Evolutionary conservation across 2,329 filamentous ascomycete species (phyloP).

Genomic region (Aaosphaeria arxii): DNA sequence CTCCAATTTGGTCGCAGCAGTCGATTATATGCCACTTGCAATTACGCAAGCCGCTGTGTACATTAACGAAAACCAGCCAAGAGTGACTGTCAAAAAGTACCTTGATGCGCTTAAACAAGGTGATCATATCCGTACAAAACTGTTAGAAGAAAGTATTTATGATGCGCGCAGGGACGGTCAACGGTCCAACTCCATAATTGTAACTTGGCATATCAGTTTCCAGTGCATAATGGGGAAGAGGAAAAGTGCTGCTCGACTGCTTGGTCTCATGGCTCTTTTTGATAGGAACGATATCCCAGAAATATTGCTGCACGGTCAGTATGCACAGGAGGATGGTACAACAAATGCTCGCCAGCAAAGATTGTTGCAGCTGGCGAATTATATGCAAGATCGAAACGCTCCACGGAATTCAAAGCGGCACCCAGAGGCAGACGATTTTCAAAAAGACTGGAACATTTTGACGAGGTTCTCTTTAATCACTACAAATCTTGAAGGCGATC

Average conservation of each 20-base stretch:
- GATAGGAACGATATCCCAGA: constrained; percentile 13
- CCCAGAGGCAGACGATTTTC: constrained; percentile 7
- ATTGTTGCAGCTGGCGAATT: too few relatives aligned
- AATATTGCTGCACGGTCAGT: constrained; percentile 16
- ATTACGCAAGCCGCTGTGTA: constrained; percentile 30
- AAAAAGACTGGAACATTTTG: constrained; percentile 14
- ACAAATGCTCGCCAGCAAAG: not conserved
- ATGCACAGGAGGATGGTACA: constrained; percentile 3
- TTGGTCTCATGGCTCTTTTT: constrained; percentile 37
- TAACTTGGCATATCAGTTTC: constrained; percentile 29
- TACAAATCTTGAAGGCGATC: constrained; percentile 2
- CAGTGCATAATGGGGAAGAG: constrained; percentile 26
- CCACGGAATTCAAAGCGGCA: not conserved
- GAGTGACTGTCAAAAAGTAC: constrained; percentile 25
- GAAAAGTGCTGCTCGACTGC: constrained; percentile 38
- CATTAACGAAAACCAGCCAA: constrained; percentile 14
- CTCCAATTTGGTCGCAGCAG: not conserved
- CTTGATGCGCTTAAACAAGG: constrained; percentile 36
- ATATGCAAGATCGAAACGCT: not conserved
- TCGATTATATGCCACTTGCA: constrained; percentile 27
- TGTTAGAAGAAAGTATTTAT: constrained; percentile 8
- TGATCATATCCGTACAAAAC: constrained; percentile 16
- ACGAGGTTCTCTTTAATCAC: constrained; percentile 10
- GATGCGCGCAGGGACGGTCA: constrained; percentile 24
- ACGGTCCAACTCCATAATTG: constrained; percentile 32